Percentiles rank a stretch among this genome's conserved stretches.
phyloP scores from a whole-genome alignment of 2,329 filamentous ascomycete species.

The Diaporthe nobilis region DNA sequence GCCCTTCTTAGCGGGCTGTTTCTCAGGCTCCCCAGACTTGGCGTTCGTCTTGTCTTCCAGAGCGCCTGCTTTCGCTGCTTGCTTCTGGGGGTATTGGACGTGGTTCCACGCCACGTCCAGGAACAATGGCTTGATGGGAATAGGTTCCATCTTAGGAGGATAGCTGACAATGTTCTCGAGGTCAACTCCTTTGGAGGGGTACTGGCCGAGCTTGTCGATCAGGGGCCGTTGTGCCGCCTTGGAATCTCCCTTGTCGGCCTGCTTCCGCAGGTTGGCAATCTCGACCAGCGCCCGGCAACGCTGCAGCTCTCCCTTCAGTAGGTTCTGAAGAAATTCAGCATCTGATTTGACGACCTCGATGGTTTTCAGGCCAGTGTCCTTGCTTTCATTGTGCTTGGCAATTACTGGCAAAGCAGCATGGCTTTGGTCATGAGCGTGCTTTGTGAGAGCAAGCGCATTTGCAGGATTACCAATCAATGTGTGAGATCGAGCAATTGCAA shows the following conservation, averaged over 20 bases:
- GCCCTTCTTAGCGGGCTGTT: conserved; percentile 74
- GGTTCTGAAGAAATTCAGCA: conserved; percentile 69
- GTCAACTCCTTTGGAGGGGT: conserved; percentile 79
- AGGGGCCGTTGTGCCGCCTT: conserved; percentile 64
- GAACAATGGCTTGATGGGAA: conserved; percentile 96
- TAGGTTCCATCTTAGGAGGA: conserved; percentile 84
- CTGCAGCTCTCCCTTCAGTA: conserved; percentile 80
- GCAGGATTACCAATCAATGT: conserved; percentile 78
- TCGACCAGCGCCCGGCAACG: conserved; percentile 90
- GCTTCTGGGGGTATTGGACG: conserved; percentile 86
- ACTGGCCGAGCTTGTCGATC: conserved; percentile 82
- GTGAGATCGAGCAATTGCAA: conserved; percentile 90
- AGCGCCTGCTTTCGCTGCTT: conserved; percentile 47
- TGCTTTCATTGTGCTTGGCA: conserved; percentile 53
- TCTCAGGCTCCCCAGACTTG: conserved; percentile 52
- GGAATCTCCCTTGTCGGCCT: conserved; percentile 57
- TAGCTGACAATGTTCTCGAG: conserved; percentile 87
- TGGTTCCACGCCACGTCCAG: conserved; percentile 98
- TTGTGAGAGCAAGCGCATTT: conserved; percentile 88
- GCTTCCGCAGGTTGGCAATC: conserved; percentile 75
- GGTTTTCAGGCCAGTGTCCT: conserved; percentile 68
- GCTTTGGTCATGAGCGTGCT: conserved; percentile 77
- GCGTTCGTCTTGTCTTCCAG: conserved; percentile 49
- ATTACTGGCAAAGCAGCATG: conserved; percentile 65
- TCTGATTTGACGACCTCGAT: conserved; percentile 76